A percentile compares a stretch with the other conserved stretches of the same genome.
Conservation (phyloP, 176 grass and related monocot species). For the Typha latifolia region DNA sequence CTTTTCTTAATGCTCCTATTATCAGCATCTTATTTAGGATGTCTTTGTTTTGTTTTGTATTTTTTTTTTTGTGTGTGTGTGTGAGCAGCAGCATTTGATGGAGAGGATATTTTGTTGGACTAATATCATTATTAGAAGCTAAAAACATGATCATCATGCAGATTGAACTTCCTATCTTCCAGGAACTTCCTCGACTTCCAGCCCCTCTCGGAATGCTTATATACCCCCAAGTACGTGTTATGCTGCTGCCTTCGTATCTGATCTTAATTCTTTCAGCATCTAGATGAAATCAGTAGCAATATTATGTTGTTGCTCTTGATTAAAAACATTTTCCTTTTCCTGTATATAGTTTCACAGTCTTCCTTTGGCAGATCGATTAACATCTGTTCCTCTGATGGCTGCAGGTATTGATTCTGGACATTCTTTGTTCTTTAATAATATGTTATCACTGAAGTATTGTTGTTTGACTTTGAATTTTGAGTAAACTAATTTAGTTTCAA, state of each 20-base stretch:
- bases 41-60: no score
- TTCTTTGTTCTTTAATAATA: neutral
- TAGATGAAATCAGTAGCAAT: neutral
- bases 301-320: neutral
- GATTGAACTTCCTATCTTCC: conserved; percentile 72
- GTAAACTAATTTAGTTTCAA: conserved; percentile 6
- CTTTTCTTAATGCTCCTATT: no score
- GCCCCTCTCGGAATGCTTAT: conserved; percentile 61
- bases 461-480: conserved; percentile 1
- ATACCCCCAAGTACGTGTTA: conserved; percentile 61
- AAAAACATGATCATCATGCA: conserved; percentile 24
- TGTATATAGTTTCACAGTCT: conserved; percentile 58
- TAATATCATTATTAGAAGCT: conserved; percentile 1
- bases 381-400: conserved; percentile 72
- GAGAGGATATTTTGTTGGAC: neutral
- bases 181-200: conserved; percentile 57
- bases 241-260: neutral
- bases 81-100: neutral
- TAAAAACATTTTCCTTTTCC: conserved; percentile 11
- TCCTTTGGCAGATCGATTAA: conserved; percentile 67
- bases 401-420: conserved; percentile 38
- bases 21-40: no score
- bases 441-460: neutral
- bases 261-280: no score
- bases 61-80: no score